Base-by-base conservation (phyloP, 108 stramenopile genomes). In the Cyclotella kingstonii region DNA sequence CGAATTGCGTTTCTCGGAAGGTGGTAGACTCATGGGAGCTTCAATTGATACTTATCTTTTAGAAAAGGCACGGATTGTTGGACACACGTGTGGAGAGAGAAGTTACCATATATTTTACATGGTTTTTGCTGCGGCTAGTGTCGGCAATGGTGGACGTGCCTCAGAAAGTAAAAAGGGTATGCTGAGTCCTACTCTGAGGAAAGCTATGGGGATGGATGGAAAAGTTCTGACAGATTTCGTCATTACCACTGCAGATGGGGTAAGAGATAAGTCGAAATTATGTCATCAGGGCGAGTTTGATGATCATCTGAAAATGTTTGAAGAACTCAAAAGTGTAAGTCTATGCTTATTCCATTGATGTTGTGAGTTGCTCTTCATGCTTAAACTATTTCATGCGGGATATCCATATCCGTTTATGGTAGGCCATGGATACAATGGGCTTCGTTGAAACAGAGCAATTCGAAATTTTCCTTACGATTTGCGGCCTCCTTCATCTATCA, bases 71-170 rank as follows among this genome's bases (percentile, higher is more conserved):
- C 77, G 92, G n/a, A 52, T 93, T 22, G 73, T 90, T 9, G 47
- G 76, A 0, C 92, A 83, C 22, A 68, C 84, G 4, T 55, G 63
- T 14, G 92, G 92, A 12, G 92, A 97, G 61, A 77, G 93, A 14
- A 97, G 91, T 64, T 97, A 90, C 70, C 96, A 97, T 60, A 79
- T 97, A n/a, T 95, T 97, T 73, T 97, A 97, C 64, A 89, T 94
- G 66, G 56, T 75, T 18, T 31, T 73, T 36, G 63, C 55, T 11
- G 25, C 29, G 3, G 55, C 55, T 0, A 40, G 39, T 18, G 31
- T 39, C 5, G 55, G 41, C 39, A 56, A 56, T 25, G 55, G 3
- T 40, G 55, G n/a, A n/a, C n/a, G n/a, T n/a, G n/a, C n/a, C n/a
- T n/a, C n/a, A n/a, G n/a, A n/a, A n/a, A n/a, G n/a, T n/a, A n/a